These are phyloP conservation scores for Hexamita inflata DNA, from an alignment of 208 protist species.

Conservation along the genomic window DNA sequence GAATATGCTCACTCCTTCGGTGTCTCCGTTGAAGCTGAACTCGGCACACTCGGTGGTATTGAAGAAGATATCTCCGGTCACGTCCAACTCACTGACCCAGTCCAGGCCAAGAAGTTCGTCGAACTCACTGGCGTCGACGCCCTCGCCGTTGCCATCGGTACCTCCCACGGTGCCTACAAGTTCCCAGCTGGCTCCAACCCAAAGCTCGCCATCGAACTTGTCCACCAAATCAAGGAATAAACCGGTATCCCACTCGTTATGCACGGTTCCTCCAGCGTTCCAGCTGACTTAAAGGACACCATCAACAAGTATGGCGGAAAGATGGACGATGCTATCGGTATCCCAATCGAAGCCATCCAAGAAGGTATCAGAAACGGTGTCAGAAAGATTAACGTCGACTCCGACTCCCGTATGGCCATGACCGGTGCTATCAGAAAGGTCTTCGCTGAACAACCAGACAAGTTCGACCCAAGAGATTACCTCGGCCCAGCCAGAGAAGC, in stretches of 20 bases:
- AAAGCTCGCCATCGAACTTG: constrained; percentile 38
- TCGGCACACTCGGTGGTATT: constrained; percentile 45
- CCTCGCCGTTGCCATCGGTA: constrained; percentile 50
- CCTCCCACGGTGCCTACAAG: constrained; percentile 51
- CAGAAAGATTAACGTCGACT: constrained; percentile 49
- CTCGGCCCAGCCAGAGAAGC: constrained; percentile 37
- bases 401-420: constrained; percentile 45
- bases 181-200: constrained; percentile 33
- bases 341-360: constrained; percentile 38
- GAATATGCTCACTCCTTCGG: constrained; percentile 43
- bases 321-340: constrained; percentile 42
- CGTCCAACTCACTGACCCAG: constrained; percentile 41
- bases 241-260: constrained; percentile 42
- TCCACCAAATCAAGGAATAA: constrained; percentile 33
- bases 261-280: constrained; percentile 48
- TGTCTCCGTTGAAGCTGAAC: constrained; percentile 48
- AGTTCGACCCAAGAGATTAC: constrained; percentile 48
- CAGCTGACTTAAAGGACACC: constrained; percentile 26
- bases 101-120: constrained; percentile 41
- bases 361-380: constrained; percentile 38
- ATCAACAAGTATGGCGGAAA: constrained; percentile 48
- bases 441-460: constrained; percentile 40
- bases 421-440: constrained; percentile 42
- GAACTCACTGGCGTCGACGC: constrained; percentile 42
- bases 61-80: constrained; percentile 43